phyloP scores from a whole-genome alignment of 176 grass and related monocot species.

The Cenchrus fungigraminus region DNA sequence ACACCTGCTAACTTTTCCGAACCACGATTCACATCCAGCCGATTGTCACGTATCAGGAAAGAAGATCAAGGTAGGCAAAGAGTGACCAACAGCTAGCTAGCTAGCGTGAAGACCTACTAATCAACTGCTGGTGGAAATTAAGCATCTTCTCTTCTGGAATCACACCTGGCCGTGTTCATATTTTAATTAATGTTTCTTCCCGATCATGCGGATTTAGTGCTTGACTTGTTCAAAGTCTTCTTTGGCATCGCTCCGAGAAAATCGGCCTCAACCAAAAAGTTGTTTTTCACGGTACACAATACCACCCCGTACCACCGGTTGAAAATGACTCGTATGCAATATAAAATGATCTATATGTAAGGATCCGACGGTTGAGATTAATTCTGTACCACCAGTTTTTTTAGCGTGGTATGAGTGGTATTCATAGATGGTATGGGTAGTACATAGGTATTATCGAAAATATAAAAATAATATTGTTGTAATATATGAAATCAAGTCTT shows the following conservation, averaged over 20 bases:
- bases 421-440: too few species aligned
- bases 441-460: too few species aligned
- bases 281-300: too few species aligned
- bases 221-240: background rate
- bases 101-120: background rate
- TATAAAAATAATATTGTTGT: too few species aligned
- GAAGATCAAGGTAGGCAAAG: background rate
- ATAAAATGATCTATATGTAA: too few species aligned
- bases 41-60: background rate
- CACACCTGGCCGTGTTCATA: background rate
- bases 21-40: background rate
- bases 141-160: background rate
- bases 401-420: too few species aligned
- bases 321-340: too few species aligned
- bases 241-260: background rate
- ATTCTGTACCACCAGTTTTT: too few species aligned
- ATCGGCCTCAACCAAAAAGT: background rate
- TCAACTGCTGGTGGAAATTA: background rate
- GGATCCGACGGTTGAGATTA: too few species aligned
- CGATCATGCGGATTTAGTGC: background rate
- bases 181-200: background rate
- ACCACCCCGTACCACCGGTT: too few species aligned
- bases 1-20: background rate
- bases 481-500: too few species aligned
- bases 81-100: background rate